A percentile compares a stretch with the other conserved stretches of the same genome.
Conservation (phyloP, 179 eudicot species). For the Nepenthes alata region DNA sequence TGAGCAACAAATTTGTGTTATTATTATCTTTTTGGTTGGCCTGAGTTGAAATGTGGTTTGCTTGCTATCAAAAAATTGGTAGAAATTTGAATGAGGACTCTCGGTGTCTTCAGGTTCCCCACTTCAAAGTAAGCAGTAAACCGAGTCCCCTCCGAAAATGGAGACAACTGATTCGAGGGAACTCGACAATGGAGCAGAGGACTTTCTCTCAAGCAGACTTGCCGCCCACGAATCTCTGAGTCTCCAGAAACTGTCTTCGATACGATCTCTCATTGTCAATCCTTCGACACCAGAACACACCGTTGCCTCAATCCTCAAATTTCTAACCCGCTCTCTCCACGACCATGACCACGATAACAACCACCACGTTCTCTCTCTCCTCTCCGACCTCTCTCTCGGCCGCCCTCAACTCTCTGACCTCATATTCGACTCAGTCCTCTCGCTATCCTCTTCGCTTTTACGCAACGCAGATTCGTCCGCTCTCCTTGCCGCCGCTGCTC, state of each 20-base stretch:
- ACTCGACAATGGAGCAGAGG: neutral
- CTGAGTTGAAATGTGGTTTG: too few relatives aligned
- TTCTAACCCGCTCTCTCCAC: conserved; percentile 28
- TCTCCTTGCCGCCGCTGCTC: conserved; percentile 26
- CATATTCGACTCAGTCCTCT: conserved; percentile 11
- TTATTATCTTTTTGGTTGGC: too few relatives aligned
- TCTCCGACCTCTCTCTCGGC: conserved; percentile 27
- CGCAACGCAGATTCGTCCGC: conserved; percentile 13
- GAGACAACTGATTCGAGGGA: too few relatives aligned
- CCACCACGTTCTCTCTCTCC: conserved; percentile 40
- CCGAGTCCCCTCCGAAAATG: too few relatives aligned
- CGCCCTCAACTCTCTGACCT: conserved; percentile 23
- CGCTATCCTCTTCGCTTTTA: conserved; percentile 17
- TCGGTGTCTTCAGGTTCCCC: too few relatives aligned
- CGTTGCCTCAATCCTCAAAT: conserved; percentile 30
- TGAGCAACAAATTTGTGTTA: too few relatives aligned
- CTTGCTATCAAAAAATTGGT: too few relatives aligned
- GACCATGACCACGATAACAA: conserved; percentile 8
- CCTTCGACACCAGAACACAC: conserved; percentile 41
- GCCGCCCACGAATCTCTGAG: conserved; percentile 6
- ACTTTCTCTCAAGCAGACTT: neutral
- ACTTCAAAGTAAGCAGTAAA: too few relatives aligned
- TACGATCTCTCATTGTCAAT: conserved; percentile 41
- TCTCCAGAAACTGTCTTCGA: conserved; percentile 19
- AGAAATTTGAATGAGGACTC: too few relatives aligned